phyloP scores from a whole-genome alignment of 345 rosid species.

The Acer campestre region DNA sequence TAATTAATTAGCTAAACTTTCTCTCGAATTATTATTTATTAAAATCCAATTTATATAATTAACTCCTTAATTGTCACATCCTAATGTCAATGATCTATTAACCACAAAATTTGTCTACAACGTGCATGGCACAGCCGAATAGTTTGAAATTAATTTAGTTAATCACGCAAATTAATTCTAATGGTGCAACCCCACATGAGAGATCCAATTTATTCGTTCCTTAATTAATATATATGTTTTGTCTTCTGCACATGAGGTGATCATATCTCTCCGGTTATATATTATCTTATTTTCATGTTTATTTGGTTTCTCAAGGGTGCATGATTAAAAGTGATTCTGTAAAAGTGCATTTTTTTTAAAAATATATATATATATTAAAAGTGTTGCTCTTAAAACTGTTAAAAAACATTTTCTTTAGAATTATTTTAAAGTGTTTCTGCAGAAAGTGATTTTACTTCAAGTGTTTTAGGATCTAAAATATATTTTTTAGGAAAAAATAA shows the following conservation, averaged over 20 bases:
- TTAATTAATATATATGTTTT: not conserved
- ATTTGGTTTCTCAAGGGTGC: not conserved
- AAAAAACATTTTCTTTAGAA: too few relatives aligned
- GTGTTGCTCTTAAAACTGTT: not conserved
- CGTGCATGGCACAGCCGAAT: not conserved
- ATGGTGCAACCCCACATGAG: not conserved
- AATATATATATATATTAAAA: not conserved
- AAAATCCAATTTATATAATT: too few relatives aligned
- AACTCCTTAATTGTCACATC: not conserved
- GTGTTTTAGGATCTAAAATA: not conserved
- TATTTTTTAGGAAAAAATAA: too few relatives aligned
- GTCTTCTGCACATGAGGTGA: not conserved
- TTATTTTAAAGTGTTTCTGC: too few relatives aligned
- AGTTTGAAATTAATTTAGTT: not conserved
- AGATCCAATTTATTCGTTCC: constrained; percentile 4
- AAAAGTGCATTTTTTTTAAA: not conserved
- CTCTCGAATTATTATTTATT: too few relatives aligned
- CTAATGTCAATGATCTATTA: not conserved
- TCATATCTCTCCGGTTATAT: too few relatives aligned
- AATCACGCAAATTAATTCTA: not conserved
- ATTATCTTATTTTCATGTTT: not conserved
- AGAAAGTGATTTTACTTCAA: not conserved
- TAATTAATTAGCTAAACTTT: too few relatives aligned
- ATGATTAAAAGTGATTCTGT: not conserved
- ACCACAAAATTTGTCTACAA: not conserved